A percentile compares a stretch with the other conserved stretches of the same genome.
Conservation (phyloP, 2,329 filamentous ascomycete species). For the Trichoderma sp. region DNA sequence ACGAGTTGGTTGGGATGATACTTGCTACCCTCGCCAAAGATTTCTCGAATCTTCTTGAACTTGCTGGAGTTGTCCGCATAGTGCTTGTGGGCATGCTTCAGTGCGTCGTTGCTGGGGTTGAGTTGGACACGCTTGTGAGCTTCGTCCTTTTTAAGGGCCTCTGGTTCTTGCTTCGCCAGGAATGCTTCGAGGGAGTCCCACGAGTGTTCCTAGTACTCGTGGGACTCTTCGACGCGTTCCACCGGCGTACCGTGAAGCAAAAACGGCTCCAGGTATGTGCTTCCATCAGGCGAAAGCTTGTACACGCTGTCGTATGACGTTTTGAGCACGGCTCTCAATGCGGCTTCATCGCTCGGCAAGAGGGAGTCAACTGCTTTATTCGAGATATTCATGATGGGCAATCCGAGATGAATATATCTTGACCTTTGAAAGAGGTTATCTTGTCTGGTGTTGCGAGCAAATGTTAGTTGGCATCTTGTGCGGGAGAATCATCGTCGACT, state of each 20-base stretch:
- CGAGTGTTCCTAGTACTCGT: conserved; percentile 30
- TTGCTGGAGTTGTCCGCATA: conserved; percentile 34
- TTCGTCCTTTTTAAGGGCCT: conserved; percentile 25
- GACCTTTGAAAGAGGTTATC: background rate
- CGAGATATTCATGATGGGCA: background rate
- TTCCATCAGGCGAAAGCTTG: conserved; percentile 22
- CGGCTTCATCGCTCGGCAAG: background rate
- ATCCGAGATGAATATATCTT: background rate
- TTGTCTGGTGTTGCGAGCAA: background rate
- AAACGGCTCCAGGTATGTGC: conserved; percentile 26
- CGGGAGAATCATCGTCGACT: background rate
- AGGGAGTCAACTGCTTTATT: background rate
- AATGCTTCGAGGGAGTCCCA: conserved; percentile 34
- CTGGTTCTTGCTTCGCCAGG: conserved; percentile 27
- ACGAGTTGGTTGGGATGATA: conserved; percentile 41
- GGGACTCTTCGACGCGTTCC: conserved; percentile 29
- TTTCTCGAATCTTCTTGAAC: conserved; percentile 34
- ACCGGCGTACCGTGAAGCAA: conserved; percentile 30
- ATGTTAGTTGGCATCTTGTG: background rate
- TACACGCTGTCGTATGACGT: conserved; percentile 2
- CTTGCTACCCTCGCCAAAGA: conserved; percentile 30
- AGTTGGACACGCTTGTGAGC: background rate
- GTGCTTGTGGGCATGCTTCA: conserved; percentile 24
- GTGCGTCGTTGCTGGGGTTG: conserved; percentile 17
- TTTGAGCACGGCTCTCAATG: background rate